Base-by-base conservation (phyloP, 305 asterid species). In the Fraxinus baroniana region DNA sequence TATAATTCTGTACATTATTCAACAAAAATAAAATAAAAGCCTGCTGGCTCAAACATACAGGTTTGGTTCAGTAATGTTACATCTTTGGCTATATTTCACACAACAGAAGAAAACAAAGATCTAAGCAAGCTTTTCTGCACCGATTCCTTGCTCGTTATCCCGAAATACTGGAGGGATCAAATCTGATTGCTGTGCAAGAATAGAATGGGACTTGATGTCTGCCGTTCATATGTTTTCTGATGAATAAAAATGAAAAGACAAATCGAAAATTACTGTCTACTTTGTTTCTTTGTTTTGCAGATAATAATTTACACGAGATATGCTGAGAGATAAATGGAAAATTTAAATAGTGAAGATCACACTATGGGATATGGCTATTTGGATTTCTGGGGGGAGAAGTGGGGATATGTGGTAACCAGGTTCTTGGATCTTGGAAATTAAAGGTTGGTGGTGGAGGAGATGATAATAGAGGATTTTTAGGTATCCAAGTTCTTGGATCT, bases 401-500 rank as follows among this genome's bases (percentile, higher is more conserved):
- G 18, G 87, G 90, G 77, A 37, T 68, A 18, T 81, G 55, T 4
- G 90, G 88, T 22, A 83, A 44, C 85, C 85, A 83, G 46, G 85
- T 78, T 71, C 79, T 78, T 7, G 82, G 85, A 20, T 83, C 85
- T 24, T 72, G 49, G 18, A 73, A 62, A 18, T 72, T 83, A 36
- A 60, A 75, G 71, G 62, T 52, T 8, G 86, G 84, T 6, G 49
- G 75, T 5, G 39, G 64, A 10, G 86, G 80, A 41, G 86, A 83
- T 32, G 86, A 41, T 8, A 72, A 26, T n/a, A 57, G 17, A 66
- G 84, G 84, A 75, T 49, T 30, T 57, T 39, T 52, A 1, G 86
- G 86, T 32, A 79, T 80, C 91, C 87, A 86, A 80, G 86, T 88
- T 71, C 83, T 86, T 8, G 89, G 88, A 52, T 84, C 91, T 78